phyloP scores from a whole-genome alignment of 805 yeast genomes.

The Maudiozyma serrabonitensis region DNA sequence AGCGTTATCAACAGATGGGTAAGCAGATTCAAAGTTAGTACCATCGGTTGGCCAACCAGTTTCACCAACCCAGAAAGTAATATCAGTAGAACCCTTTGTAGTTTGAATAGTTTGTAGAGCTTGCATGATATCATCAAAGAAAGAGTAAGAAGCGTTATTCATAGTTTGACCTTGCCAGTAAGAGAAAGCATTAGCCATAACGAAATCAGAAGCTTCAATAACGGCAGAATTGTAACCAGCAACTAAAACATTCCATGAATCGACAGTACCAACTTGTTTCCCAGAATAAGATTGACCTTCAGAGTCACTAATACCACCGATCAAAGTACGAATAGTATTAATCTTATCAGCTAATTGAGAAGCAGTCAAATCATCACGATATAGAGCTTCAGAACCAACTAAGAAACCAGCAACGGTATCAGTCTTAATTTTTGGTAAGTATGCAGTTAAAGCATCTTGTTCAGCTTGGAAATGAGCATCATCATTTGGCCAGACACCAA shows the following conservation, averaged over 20 bases:
- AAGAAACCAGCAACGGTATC: slow-evolving; percentile 64
- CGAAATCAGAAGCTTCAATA: slow-evolving; percentile 71
- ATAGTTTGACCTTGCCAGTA: slow-evolving; percentile 97
- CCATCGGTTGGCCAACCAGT: slow-evolving; percentile 96
- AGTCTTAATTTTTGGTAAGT: slow-evolving; percentile 64
- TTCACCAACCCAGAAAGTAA: slow-evolving; percentile 92
- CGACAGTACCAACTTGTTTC: slow-evolving; percentile 84
- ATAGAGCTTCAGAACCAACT: slow-evolving; percentile 93
- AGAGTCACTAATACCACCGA: slow-evolving; percentile 59
- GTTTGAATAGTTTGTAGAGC: slow-evolving; percentile 84
- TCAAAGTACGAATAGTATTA: slow-evolving; percentile 46
- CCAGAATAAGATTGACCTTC: slow-evolving; percentile 68
- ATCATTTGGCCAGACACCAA: slow-evolving; percentile 94
- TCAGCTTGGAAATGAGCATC: slow-evolving; percentile 68
- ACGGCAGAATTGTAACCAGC: slow-evolving; percentile 66
- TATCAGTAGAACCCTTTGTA: slow-evolving; percentile 75
- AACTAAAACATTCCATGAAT: slow-evolving; percentile 89
- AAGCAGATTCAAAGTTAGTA: slow-evolving; percentile 53
- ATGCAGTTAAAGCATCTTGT: slow-evolving; percentile 55
- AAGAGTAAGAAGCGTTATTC: slow-evolving; percentile 77
- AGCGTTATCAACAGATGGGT: slow-evolving; percentile 69
- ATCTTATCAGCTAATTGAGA: slow-evolving; percentile 61
- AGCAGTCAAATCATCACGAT: slow-evolving; percentile 81
- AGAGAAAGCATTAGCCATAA: slow-evolving; percentile 91
- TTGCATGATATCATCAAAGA: slow-evolving; percentile 96